Conservation (phyloP, 371 early-diverging fungal genomes). For the Dichotomocladium elegans region DNA sequence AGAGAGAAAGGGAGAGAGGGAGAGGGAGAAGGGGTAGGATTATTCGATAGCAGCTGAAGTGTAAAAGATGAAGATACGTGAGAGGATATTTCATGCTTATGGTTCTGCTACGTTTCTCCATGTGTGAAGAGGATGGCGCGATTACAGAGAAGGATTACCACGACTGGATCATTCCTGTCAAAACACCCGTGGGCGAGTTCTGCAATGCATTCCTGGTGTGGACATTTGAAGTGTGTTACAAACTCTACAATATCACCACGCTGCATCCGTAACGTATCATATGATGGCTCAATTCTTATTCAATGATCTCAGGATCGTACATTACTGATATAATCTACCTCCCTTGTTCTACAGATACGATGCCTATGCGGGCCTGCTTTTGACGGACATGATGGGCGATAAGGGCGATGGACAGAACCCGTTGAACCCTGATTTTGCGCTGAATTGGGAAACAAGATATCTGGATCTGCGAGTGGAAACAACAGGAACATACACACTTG, state of each 20-base stretch:
- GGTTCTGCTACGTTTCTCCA: neutral
- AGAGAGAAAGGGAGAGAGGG: no score
- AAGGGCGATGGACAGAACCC: constrained; percentile 12
- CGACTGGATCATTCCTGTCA: constrained; percentile 15
- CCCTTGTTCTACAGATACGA: constrained; percentile 16
- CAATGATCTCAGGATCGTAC: no score
- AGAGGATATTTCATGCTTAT: constrained; percentile 1
- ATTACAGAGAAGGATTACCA: constrained; percentile 12
- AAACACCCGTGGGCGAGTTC: constrained; percentile 14
- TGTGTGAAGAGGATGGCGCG: constrained; percentile 12
- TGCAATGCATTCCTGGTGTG: constrained; percentile 18
- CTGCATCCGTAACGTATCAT: constrained; percentile 24
- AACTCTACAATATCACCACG: constrained; percentile 7
- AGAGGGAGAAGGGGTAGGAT: no score
- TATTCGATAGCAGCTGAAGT: no score
- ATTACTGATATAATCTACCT: no score
- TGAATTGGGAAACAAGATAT: constrained; percentile 24
- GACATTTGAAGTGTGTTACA: constrained; percentile 8
- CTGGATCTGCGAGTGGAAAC: constrained; percentile 46
- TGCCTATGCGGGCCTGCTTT: constrained; percentile 16
- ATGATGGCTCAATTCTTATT: no score
- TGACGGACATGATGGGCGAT: constrained; percentile 19
- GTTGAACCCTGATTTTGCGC: constrained; percentile 5
- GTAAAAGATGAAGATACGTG: no score
- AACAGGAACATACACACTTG: constrained; percentile 38